phyloP scores from a whole-genome alignment of 2,329 filamentous ascomycete genomes.

The Dothidotthia symphoricarpi region DNA sequence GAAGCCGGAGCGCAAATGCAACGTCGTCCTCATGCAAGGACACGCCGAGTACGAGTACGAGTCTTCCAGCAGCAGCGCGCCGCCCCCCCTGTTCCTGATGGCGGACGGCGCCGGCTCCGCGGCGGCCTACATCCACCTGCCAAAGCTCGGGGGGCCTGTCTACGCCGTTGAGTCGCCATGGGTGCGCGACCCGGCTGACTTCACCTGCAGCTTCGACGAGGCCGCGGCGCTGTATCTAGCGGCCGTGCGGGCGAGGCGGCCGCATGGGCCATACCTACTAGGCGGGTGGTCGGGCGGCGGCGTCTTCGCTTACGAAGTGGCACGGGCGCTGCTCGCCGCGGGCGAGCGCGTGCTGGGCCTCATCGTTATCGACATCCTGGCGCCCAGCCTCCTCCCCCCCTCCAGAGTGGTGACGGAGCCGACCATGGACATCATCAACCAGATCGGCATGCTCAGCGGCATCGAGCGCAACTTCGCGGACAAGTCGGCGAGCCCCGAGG shows the following conservation, averaged over 20 bases:
- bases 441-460: conserved; percentile 1
- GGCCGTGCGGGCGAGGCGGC: conserved; percentile 16
- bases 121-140: conserved; percentile 3
- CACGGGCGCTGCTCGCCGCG: conserved; percentile 1
- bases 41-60: neutral
- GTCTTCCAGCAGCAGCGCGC: conserved; percentile 3
- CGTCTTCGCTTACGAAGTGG: conserved; percentile 36
- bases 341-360: conserved; percentile 2
- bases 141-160: too few species aligned
- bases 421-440: conserved; percentile 2
- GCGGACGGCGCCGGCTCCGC: conserved; percentile 2
- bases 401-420: conserved; percentile 1
- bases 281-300: conserved; percentile 41
- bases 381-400: neutral
- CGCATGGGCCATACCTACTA: conserved; percentile 39
- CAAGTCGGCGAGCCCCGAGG: conserved; percentile 1
- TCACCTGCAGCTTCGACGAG: conserved; percentile 2
- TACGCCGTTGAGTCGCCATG: too few species aligned
- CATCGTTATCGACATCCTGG: conserved; percentile 1
- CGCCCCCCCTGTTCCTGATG: conserved; percentile 1
- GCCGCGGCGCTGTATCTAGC: conserved; percentile 2
- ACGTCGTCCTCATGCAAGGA: conserved; percentile 2
- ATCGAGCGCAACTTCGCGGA: conserved; percentile 2
- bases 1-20: conserved; percentile 1
- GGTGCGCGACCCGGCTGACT: conserved; percentile 2